These are phyloP conservation scores for Fonticula alba DNA, from an alignment of 78 protist species.

Conservation along the genomic window DNA sequence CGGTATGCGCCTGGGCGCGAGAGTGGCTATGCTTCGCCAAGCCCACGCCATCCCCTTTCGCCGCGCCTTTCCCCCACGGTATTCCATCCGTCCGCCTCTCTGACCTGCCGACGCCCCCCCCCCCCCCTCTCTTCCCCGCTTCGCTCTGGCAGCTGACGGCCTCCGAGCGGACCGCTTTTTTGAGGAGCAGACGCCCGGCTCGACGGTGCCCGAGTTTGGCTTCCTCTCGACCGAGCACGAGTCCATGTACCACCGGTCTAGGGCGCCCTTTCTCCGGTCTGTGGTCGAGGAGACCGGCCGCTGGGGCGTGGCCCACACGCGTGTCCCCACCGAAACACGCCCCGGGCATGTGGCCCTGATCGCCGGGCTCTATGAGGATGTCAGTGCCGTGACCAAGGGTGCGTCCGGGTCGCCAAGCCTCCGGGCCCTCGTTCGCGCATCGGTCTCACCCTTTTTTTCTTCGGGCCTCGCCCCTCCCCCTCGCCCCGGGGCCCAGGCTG, in stretches of 20 bases:
- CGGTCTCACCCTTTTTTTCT: not conserved
- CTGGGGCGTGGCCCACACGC: conserved; percentile 67
- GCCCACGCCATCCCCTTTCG: not conserved
- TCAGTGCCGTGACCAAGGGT: conserved; percentile 67
- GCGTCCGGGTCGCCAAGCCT: not conserved
- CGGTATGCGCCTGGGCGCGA: too few species aligned
- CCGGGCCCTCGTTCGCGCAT: too few species aligned
- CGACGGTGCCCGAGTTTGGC: not conserved
- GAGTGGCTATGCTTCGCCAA: not conserved
- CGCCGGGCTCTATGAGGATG: conserved; percentile 78
- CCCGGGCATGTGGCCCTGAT: conserved; percentile 77
- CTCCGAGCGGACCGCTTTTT: conserved; percentile 58
- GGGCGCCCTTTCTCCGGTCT: conserved; percentile 34
- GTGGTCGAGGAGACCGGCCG: conserved; percentile 20
- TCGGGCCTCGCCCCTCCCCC: not conserved
- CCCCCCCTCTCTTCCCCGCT: conserved; percentile 32
- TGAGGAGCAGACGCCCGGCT: conserved; percentile 1
- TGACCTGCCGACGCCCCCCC: conserved; percentile 6
- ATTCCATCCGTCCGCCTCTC: not conserved
- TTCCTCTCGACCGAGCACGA: conserved; percentile 1
- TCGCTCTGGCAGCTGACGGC: conserved; percentile 56
- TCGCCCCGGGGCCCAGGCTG: conserved; percentile 30
- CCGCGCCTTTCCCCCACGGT: not conserved
- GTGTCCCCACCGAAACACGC: conserved; percentile 79
- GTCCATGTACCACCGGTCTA: not conserved